These are phyloP conservation scores for Phialocephala sp. DNA, from an alignment of 2,329 filamentous ascomycete genomes.

Conservation along the genomic window DNA sequence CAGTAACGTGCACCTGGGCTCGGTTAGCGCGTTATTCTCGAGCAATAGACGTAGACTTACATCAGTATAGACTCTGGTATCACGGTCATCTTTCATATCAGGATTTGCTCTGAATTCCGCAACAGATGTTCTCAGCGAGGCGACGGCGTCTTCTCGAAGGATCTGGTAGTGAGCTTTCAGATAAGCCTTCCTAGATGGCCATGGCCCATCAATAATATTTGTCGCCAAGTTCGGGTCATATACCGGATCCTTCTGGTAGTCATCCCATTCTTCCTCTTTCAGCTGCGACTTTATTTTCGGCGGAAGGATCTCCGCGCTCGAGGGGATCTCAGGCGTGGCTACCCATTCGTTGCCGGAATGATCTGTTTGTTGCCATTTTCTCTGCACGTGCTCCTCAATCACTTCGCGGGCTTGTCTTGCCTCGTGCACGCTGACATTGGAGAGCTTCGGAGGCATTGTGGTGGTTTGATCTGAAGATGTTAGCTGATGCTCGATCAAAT, in stretches of 20 bases:
- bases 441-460: neutral
- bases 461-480: neutral
- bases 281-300: neutral
- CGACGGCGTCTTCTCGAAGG: constrained; percentile 74
- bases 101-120: constrained; percentile 58
- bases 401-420: neutral
- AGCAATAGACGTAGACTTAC: constrained; percentile 48
- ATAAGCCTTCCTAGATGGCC: constrained; percentile 67
- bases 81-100: constrained; percentile 59
- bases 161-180: constrained; percentile 76
- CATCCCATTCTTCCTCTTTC: constrained; percentile 31
- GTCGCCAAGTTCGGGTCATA: constrained; percentile 45
- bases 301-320: constrained; percentile 55
- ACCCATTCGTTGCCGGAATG: constrained; percentile 41
- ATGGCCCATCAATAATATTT: constrained; percentile 63
- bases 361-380: neutral
- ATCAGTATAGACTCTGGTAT: constrained; percentile 72
- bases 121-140: constrained; percentile 72
- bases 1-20: constrained; percentile 67
- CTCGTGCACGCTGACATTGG: neutral
- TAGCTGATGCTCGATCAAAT: neutral
- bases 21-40: neutral
- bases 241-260: constrained; percentile 32
- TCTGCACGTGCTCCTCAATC: neutral
- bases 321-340: constrained; percentile 60